phyloP scores from a whole-genome alignment of 2,329 filamentous ascomycete species.

The Aspergillus luchuensis region DNA sequence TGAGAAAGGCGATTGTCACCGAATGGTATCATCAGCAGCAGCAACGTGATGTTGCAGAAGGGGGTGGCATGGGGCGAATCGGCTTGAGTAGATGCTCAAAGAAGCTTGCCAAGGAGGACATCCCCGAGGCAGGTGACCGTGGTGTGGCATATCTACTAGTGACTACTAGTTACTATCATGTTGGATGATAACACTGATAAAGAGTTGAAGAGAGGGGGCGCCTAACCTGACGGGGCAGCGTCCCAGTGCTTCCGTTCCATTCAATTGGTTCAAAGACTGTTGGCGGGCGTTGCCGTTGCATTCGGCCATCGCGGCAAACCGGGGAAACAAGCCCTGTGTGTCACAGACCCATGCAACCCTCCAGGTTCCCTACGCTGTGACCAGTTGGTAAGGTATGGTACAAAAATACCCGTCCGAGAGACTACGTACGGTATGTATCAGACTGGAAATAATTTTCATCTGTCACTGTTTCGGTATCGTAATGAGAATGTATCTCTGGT shows the following conservation, averaged over 20 bases:
- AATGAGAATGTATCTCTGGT: background rate
- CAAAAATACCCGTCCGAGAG: background rate
- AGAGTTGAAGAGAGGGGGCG: background rate
- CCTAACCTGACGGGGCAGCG: conserved; percentile 2
- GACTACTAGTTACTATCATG: background rate
- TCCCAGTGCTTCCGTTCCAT: background rate
- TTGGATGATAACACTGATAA: background rate
- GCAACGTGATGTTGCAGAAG: conserved; percentile 24
- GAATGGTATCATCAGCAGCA: conserved; percentile 14
- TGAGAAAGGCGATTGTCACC: conserved; percentile 1
- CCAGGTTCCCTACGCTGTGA: background rate
- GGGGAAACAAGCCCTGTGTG: conserved; percentile 10
- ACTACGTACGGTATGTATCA: background rate
- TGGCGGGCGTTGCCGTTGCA: conserved; percentile 28
- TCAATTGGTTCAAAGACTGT: conserved; percentile 2
- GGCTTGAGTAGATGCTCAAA: background rate
- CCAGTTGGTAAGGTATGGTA: background rate
- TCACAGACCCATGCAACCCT: background rate
- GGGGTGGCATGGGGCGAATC: conserved; percentile 20
- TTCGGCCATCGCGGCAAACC: conserved; percentile 29
- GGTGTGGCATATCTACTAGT: background rate
- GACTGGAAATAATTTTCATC: background rate
- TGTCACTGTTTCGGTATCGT: background rate
- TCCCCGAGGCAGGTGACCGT: background rate
- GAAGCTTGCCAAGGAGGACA: background rate